A percentile compares a stretch with the other conserved stretches of the same genome.
Evolutionary conservation across 106 monocot species (phyloP).

Genomic region (Dactylorhiza incarnata): DNA sequence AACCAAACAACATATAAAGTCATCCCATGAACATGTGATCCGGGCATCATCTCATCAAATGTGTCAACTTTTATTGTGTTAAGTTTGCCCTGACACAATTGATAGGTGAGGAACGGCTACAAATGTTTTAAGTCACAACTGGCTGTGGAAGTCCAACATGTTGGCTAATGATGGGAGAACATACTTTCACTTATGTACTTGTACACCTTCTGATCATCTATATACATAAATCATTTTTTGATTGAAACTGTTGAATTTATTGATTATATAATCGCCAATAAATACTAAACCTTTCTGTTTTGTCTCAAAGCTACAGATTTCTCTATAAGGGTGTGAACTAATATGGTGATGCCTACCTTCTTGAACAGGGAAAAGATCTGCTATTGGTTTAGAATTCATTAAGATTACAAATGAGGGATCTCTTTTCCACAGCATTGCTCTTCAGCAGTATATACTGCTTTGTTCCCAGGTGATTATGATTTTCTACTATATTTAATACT

Average conservation of each 20-base stretch:
- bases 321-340: neutral
- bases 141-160: neutral
- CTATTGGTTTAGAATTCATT: slow-evolving; percentile 58
- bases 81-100: no score
- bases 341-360: neutral
- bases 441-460: slow-evolving; percentile 91
- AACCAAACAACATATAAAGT: neutral
- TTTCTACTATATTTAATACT: neutral
- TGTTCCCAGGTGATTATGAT: slow-evolving; percentile 83
- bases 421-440: slow-evolving; percentile 71
- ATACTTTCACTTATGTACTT: neutral
- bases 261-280: neutral
- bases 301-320: neutral
- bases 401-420: slow-evolving; percentile 39
- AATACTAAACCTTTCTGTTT: neutral
- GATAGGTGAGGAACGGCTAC: no score
- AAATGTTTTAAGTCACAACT: neutral
- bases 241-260: neutral
- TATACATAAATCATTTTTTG: neutral
- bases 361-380: slow-evolving; percentile 40
- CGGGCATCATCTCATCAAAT: neutral
- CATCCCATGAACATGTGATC: neutral
- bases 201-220: neutral
- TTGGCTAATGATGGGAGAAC: neutral
- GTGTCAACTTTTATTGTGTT: neutral